Evolutionary conservation across 371 early-diverging fungal species (phyloP), one percentile per base, ranked within the genome.

Genomic region (Mortierella sp.): DNA sequence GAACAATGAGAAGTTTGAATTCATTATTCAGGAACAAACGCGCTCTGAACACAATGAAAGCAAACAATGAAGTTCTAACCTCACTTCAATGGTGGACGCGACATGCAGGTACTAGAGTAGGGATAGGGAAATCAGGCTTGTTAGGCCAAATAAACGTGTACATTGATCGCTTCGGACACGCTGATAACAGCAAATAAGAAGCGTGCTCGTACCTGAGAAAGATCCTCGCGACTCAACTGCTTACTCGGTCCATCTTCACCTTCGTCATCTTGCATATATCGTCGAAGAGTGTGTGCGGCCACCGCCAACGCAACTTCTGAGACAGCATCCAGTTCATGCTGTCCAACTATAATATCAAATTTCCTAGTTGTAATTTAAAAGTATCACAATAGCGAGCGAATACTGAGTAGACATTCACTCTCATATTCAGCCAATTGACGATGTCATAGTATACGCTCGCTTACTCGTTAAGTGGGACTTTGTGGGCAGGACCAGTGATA

Each of bases 281-380:
- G 44, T 24, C 41, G 38, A 16, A 77, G 32, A 7, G 68, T 79
- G 12, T 76, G 75, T 11, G 56, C 18, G 4, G 80, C 79, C 10
- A 82, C 48, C 3, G 49, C 6, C 35, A 35, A 46, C 16, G 82
- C 77, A 4, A 72, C 58, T 21, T 79, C 76, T 1, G 80, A 79
- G 0, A 32, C 56, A 6, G 72, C 80, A 10, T 74, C 72, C 27
- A 68, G 18, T n/a, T 86, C 86, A 16, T 77, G 35, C 35, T 86
- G 86, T 11, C 65, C 68, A 21, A 86, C 54, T 2, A 86, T 76
- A 16, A 82, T 58, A 65, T 86, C 86, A 55, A 86, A 86, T 27
- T 77, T 58, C 1, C 86, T 86, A 58, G 14, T 16, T 3, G 1
- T 12, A 4, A 51, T 41, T 10, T 16, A 18, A 63, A 3, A 43